Evolutionary conservation across 2,329 filamentous ascomycete genomes (phyloP).

Genomic region (Fusarium siculi): DNA sequence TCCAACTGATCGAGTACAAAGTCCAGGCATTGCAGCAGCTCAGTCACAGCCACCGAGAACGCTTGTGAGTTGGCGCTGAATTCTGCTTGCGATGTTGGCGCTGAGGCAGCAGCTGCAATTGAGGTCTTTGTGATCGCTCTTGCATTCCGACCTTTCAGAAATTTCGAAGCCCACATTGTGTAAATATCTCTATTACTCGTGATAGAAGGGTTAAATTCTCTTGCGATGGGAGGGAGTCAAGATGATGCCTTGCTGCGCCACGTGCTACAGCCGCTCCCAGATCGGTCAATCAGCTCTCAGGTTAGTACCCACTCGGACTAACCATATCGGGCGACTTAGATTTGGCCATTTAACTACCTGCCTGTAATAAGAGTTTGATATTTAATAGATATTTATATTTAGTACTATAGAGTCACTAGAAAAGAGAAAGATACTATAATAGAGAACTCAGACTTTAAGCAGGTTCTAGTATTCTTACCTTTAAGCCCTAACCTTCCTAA

Average conservation of each 20-base stretch:
- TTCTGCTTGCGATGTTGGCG: constrained; percentile 4
- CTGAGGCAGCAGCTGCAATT: not conserved
- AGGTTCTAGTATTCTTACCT: no score
- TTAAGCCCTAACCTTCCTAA: no score
- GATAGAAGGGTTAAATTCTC: not conserved
- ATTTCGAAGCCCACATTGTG: constrained; percentile 1
- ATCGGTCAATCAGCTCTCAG: no score
- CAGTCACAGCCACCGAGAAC: constrained; percentile 33
- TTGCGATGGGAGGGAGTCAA: not conserved
- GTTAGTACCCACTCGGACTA: no score
- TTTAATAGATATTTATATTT: no score
- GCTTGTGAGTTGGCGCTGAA: constrained; percentile 38
- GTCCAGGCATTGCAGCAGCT: constrained; percentile 33
- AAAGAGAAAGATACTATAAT: no score
- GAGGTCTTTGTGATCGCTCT: not conserved
- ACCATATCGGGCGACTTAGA: no score
- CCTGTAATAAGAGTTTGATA: no score
- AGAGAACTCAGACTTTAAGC: no score
- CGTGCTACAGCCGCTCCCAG: not conserved
- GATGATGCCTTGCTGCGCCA: not conserved
- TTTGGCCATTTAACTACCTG: no score
- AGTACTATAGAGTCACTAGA: no score
- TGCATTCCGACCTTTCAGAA: not conserved
- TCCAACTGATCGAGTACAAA: constrained; percentile 39
- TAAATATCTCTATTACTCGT: rapidly evolving